Percentiles rank a stretch among this genome's conserved stretches.
phyloP scores from a whole-genome alignment of 495 filamentous ascomycete genomes.

The Hypomontagnella submonticulosa region DNA sequence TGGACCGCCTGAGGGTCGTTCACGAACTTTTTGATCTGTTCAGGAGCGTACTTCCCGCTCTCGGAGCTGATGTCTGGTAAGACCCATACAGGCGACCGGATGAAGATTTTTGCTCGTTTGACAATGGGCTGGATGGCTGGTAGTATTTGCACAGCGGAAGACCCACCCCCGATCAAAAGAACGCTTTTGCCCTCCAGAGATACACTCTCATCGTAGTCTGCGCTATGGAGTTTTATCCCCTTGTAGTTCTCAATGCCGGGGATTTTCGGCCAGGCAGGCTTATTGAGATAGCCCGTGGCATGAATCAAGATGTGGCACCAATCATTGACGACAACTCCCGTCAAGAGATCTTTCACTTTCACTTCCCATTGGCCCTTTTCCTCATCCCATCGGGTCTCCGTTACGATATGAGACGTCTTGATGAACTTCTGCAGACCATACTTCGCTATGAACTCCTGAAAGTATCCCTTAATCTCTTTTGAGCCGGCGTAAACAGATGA shows the following conservation, averaged over 20 bases:
- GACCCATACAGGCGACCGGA: conserved; percentile 57
- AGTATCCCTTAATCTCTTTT: conserved; percentile 59
- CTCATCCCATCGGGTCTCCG: conserved; percentile 55
- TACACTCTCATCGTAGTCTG: conserved; percentile 59
- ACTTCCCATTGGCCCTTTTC: conserved; percentile 54
- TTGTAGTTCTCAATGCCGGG: conserved; percentile 64
- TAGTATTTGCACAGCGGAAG: conserved; percentile 60
- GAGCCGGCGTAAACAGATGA: conserved; percentile 56
- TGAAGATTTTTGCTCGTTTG: conserved; percentile 56
- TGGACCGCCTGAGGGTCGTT: conserved; percentile 52
- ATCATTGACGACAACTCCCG: conserved; percentile 52
- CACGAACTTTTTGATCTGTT: conserved; percentile 61
- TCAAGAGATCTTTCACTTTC: conserved; percentile 50
- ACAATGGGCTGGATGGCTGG: conserved; percentile 59
- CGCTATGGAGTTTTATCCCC: conserved; percentile 67
- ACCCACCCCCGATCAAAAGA: conserved; percentile 66
- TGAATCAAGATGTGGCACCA: conserved; percentile 64
- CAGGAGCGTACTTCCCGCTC: conserved; percentile 52
- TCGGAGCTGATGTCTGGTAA: conserved; percentile 46
- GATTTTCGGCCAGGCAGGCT: conserved; percentile 66
- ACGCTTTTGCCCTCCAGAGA: conserved; percentile 60
- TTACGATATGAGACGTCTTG: conserved; percentile 54
- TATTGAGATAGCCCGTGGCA: conserved; percentile 51
- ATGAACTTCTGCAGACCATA: conserved; percentile 57
- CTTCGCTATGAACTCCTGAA: conserved; percentile 55